A percentile compares a stretch with the other conserved stretches of the same genome.
Conservation (phyloP, 148 eudicot genomes). For the Cornus kousa region DNA sequence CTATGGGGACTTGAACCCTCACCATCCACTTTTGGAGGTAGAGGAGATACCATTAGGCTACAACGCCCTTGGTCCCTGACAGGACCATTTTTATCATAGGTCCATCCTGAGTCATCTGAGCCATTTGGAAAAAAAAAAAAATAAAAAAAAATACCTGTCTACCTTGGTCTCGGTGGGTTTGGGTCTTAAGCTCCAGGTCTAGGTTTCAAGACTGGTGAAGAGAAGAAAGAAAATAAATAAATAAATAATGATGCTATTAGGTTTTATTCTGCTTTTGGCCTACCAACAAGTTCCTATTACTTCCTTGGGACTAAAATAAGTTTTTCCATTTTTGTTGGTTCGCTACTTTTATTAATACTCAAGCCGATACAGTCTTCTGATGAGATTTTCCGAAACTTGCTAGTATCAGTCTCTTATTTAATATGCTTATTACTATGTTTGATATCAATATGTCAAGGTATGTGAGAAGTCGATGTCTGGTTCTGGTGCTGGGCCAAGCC, state of each 20-base stretch:
- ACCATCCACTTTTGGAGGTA: no score
- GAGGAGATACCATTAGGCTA: no score
- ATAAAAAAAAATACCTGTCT: no score
- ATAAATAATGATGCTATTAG: background rate
- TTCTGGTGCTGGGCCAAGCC: slow-evolving; percentile 23
- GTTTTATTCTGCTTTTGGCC: no score
- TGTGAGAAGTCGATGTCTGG: slow-evolving; percentile 11
- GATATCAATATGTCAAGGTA: background rate
- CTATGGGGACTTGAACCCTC: no score
- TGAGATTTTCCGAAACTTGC: background rate
- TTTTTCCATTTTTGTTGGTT: no score
- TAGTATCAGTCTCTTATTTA: background rate
- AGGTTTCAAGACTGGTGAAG: no score
- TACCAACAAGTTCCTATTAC: no score
- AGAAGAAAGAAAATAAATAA: no score
- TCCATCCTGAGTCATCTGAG: background rate
- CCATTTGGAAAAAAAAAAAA: background rate
- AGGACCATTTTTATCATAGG: background rate
- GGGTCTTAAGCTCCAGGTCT: no score
- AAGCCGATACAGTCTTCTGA: background rate
- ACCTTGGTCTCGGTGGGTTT: no score
- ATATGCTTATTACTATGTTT: background rate
- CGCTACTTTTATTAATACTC: background rate
- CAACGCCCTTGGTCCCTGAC: background rate
- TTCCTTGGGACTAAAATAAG: no score